Percentiles rank a stretch among this genome's conserved stretches.
Conservation (phyloP, 2,329 filamentous ascomycete species). For the Waltergamsia citrina region DNA sequence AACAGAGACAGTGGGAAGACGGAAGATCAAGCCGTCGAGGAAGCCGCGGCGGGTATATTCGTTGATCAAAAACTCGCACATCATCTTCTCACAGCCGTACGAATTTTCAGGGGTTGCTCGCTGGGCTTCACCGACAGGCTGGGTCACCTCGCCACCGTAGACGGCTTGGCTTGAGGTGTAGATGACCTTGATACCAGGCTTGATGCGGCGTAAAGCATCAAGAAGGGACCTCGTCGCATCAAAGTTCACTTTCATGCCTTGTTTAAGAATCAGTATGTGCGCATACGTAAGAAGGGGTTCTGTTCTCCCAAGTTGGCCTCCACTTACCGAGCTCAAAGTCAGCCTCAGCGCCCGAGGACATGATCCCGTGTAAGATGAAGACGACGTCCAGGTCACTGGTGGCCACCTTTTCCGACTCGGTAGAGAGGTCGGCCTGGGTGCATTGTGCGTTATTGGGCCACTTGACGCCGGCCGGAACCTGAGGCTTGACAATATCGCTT, state of each 20-base stretch:
- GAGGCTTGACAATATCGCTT: constrained; percentile 45
- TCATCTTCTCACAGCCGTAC: constrained; percentile 54
- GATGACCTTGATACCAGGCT: constrained; percentile 41
- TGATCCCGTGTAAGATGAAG: constrained; percentile 53
- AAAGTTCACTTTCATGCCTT: constrained; percentile 36
- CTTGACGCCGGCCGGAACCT: constrained; percentile 27
- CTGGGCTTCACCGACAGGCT: constrained; percentile 29
- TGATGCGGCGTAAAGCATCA: constrained; percentile 32
- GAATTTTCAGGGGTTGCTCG: constrained; percentile 45
- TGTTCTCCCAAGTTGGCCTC: background rate
- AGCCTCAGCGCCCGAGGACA: constrained; percentile 50
- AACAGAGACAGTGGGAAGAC: constrained; percentile 53
- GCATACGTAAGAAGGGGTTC: background rate
- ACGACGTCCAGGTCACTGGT: constrained; percentile 29
- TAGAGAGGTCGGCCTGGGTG: constrained; percentile 15
- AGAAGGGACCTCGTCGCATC: constrained; percentile 43
- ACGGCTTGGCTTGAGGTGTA: constrained; percentile 51
- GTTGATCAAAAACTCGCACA: constrained; percentile 37
- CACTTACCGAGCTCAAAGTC: constrained; percentile 42
- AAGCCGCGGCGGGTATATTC: constrained; percentile 36
- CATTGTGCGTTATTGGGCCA: constrained; percentile 15
- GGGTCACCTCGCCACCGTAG: constrained; percentile 39
- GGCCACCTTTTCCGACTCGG: constrained; percentile 7
- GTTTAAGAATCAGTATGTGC: background rate
- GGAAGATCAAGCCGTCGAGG: constrained; percentile 45